Evolutionary conservation across 192 early-diverging fungal species (phyloP), one percentile per base, ranked within the genome.

Genomic region (Martensiomyces pterosporus): DNA sequence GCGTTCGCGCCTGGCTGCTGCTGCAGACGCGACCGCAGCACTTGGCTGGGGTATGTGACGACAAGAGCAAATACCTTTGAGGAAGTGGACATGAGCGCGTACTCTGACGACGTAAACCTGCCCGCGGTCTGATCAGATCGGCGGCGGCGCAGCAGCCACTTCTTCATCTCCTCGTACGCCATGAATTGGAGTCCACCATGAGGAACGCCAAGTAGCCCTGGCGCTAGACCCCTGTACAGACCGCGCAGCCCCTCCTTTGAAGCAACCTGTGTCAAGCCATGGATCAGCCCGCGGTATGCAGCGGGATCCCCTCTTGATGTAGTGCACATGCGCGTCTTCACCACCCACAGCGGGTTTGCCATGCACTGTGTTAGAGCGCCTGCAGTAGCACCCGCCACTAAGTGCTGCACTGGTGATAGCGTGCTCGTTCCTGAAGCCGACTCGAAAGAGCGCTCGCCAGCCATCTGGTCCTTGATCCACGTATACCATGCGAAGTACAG

Each of bases 121-220:
- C 39, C 55, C 14, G 15, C 21, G 0, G 29, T 18, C 15, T 19
- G 39, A 0, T 47, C 17, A 9, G 33, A 34, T n/a, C 39, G 32
- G 2, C 12, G 18, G 16, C 42, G 51, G 15, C 60, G 70, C 24
- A 70, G 49, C 29, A 80, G 55, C 66, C 77, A 79, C 51, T 81
- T 79, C 70, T 97, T 99, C 82, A 99, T 83, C 43, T 95, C 91
- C 47, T 99, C 97, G 66, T 99, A 99, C 0, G 87, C 91, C 89
- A 94, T 92, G 64, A 99, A 99, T 67, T 99, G 97, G 18, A 99
- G 54, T 1, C 93, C 93, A 9, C 97, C 97, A 46, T 99, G 94
- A n/a, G 91, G 88, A 2, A 89, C 88, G 5, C 97, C 93, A 49
- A 97, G 75, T 3, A 99, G 62, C 1, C 89, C 91, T 0, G 94